These are phyloP conservation scores for Ogataea populi-albae DNA, from an alignment of 805 yeast species.

Conservation along the genomic window DNA sequence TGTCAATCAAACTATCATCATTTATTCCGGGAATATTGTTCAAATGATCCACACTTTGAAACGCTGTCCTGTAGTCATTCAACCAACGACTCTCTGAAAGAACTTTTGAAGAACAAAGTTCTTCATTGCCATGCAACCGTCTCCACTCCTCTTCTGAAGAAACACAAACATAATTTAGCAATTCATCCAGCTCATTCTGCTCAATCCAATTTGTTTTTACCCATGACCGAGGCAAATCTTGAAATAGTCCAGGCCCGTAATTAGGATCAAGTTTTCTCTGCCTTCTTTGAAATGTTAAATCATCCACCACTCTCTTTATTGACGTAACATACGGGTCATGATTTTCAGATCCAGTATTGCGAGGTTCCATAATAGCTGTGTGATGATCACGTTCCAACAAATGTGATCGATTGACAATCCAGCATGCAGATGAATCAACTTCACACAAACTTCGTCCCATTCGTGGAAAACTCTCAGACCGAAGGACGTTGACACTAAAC, in stretches of 20 bases:
- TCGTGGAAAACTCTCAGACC: slow-evolving; percentile 39
- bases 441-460: slow-evolving; percentile 67
- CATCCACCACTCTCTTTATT: slow-evolving; percentile 59
- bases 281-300: slow-evolving; percentile 51
- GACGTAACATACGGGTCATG: slow-evolving; percentile 36
- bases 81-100: slow-evolving; percentile 23
- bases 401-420: slow-evolving; percentile 54
- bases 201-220: slow-evolving; percentile 40
- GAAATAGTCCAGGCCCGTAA: slow-evolving; percentile 26
- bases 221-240: slow-evolving; percentile 24
- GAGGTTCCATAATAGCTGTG: slow-evolving; percentile 27
- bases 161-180: slow-evolving; percentile 31
- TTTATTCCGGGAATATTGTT: slow-evolving; percentile 10
- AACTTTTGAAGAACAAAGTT: slow-evolving; percentile 18
- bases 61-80: slow-evolving; percentile 30
- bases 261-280: slow-evolving; percentile 35
- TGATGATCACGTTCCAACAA: slow-evolving; percentile 49
- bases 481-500: slow-evolving; percentile 29
- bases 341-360: slow-evolving; percentile 2
- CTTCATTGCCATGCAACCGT: slow-evolving; percentile 8
- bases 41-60: slow-evolving; percentile 25
- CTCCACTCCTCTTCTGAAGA: slow-evolving; percentile 24
- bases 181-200: slow-evolving; percentile 33
- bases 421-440: slow-evolving; percentile 61
- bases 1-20: slow-evolving; percentile 5